phyloP scores from a whole-genome alignment of 2,329 filamentous ascomycete species.

The Curvularia eragrostidis region DNA sequence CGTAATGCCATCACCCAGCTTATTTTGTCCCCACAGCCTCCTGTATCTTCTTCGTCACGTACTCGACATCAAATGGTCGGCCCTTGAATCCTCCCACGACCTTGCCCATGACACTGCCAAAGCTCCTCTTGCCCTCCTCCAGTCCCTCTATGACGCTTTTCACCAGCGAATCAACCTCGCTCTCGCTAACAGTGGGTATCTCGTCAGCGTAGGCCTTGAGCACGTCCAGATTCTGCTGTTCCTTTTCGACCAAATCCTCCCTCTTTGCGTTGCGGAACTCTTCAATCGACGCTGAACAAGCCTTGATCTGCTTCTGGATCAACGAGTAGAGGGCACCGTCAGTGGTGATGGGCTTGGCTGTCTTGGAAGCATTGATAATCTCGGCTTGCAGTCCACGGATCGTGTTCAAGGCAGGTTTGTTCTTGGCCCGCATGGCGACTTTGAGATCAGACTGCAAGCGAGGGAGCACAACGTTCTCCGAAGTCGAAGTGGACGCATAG shows the following conservation, averaged over 20 bases:
- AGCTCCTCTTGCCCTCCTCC: conserved; percentile 57
- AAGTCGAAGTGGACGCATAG: conserved; percentile 26
- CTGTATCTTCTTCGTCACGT: conserved; percentile 68
- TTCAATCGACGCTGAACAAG: conserved; percentile 63
- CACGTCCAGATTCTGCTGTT: conserved; percentile 69
- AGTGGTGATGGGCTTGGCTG: conserved; percentile 69
- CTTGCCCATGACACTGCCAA: conserved; percentile 70
- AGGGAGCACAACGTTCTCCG: conserved; percentile 46
- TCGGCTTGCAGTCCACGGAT: conserved; percentile 72
- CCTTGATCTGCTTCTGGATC: conserved; percentile 68
- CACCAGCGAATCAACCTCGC: conserved; percentile 65
- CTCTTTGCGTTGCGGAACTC: conserved; percentile 71
- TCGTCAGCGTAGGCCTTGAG: conserved; percentile 69
- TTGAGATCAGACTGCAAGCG: conserved; percentile 57
- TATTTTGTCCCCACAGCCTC: conserved; percentile 34
- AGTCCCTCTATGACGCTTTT: conserved; percentile 60
- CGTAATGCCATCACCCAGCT: not conserved
- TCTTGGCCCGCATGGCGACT: conserved; percentile 56
- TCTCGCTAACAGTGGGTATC: conserved; percentile 64
- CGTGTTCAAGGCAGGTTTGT: conserved; percentile 67
- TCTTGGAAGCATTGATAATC: conserved; percentile 78
- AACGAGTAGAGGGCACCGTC: conserved; percentile 73
- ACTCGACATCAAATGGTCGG: conserved; percentile 68
- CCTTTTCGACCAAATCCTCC: conserved; percentile 73
- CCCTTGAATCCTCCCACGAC: conserved; percentile 63